Conservation (phyloP, 2,329 filamentous ascomycete species). For the Monosporascus sp. region DNA sequence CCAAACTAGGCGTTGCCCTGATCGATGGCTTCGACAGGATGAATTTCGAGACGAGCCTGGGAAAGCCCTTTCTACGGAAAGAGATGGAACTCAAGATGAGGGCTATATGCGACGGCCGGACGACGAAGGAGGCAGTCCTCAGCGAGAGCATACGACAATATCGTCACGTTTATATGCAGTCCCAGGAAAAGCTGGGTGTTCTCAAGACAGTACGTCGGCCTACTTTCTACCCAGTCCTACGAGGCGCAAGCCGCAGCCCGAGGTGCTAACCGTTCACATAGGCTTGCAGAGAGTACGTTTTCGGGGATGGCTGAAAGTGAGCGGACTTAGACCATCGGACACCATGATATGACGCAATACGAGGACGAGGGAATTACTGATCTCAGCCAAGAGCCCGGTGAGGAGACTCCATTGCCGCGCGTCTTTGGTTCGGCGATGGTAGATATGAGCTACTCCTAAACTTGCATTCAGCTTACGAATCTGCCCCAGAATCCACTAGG, state of each 20-base stretch:
- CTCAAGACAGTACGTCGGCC: conserved; percentile 52
- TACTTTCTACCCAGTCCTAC: not conserved
- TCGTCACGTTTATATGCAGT: conserved; percentile 77
- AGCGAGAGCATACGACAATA: conserved; percentile 83
- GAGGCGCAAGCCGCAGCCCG: not conserved
- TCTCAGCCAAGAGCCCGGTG: not conserved
- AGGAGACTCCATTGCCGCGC: not conserved
- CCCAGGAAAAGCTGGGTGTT: conserved; percentile 67
- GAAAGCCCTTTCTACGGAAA: conserved; percentile 93
- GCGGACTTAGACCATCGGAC: not conserved
- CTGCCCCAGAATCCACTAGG: not conserved
- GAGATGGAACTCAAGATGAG: conserved; percentile 98
- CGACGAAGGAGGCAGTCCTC: conserved; percentile 69
- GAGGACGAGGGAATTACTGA: not conserved
- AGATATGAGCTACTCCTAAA: not conserved
- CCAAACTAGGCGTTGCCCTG: conserved; percentile 81
- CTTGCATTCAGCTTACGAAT: not conserved
- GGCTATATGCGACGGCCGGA: conserved; percentile 85
- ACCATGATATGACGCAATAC: conserved; percentile 4
- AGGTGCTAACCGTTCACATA: conserved; percentile 21
- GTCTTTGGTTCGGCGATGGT: not conserved
- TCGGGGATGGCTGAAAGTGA: conserved; percentile 25
- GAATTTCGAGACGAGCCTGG: conserved; percentile 85
- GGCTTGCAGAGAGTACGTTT: conserved; percentile 53
- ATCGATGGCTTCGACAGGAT: conserved; percentile 94